A percentile compares a stretch with the other conserved stretches of the same genome.
phyloP scores from a whole-genome alignment of 176 grass and related monocot species.

The Oryza brachyantha region DNA sequence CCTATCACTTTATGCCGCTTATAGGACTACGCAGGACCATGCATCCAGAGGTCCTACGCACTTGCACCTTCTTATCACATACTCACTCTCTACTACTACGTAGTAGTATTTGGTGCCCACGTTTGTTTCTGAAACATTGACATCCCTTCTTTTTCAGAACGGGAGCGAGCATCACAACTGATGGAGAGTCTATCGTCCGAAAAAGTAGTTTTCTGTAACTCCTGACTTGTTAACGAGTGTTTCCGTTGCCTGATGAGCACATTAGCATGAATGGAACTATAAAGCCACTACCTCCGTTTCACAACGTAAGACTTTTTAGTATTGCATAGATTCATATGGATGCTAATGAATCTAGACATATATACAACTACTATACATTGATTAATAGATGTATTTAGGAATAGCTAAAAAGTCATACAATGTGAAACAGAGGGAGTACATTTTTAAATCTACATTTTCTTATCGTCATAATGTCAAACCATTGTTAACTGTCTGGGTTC shows the following conservation, averaged over 20 bases:
- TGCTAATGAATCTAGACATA: too few relatives aligned
- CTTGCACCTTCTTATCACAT: not conserved
- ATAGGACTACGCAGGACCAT: slow-evolving; percentile 41
- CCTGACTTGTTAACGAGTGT: not conserved
- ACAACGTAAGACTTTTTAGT: too few relatives aligned
- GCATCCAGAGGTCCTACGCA: slow-evolving; percentile 49
- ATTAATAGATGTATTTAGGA: too few relatives aligned
- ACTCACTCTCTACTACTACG: not conserved
- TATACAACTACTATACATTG: too few relatives aligned
- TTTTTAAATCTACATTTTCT: not conserved
- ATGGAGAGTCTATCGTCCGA: slow-evolving; percentile 63
- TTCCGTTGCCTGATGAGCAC: slow-evolving; percentile 8
- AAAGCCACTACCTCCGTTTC: too few relatives aligned
- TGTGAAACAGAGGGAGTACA: too few relatives aligned
- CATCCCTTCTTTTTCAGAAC: slow-evolving; percentile 52
- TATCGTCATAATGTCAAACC: not conserved
- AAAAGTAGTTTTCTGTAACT: slow-evolving; percentile 49
- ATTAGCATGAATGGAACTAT: not conserved
- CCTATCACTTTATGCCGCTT: slow-evolving; percentile 54
- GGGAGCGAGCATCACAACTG: slow-evolving; percentile 48
- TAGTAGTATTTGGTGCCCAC: not conserved
- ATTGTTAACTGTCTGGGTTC: not conserved
- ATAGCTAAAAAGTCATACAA: too few relatives aligned
- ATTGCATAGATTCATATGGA: too few relatives aligned
- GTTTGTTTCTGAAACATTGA: not conserved